A percentile compares a stretch with the other conserved stretches of the same genome.
These are phyloP conservation scores for Phaeosphaeriaceae sp. DNA, from an alignment of 2,329 filamentous ascomycete genomes.

Conservation along the genomic window DNA sequence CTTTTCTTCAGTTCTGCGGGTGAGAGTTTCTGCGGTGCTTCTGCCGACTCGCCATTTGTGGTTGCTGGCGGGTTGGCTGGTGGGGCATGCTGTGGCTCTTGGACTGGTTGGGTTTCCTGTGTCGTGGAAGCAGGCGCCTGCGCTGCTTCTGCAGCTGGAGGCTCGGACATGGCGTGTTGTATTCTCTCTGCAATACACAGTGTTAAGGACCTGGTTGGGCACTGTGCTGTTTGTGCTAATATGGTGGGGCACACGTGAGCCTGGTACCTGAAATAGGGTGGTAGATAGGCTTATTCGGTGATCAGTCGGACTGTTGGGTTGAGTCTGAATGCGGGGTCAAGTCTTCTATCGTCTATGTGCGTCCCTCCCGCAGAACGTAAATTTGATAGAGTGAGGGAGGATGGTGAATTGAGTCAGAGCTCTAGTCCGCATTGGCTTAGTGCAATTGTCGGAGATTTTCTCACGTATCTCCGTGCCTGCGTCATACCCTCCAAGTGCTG, in stretches of 20 bases:
- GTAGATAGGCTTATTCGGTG: neutral
- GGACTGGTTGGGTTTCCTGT: constrained; percentile 8
- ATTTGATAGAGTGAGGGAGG: constrained; percentile 17
- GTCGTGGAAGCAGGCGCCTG: constrained; percentile 17
- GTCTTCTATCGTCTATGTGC: neutral
- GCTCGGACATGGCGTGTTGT: constrained; percentile 34
- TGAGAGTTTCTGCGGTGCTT: constrained; percentile 64
- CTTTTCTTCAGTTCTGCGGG: constrained; percentile 85
- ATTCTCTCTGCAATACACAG: neutral
- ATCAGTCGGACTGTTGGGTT: neutral
- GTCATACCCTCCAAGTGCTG: neutral
- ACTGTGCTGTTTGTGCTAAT: constrained; percentile 7
- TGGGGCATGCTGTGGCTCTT: constrained; percentile 6
- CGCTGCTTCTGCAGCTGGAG: constrained; percentile 22
- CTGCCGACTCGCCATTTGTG: constrained; percentile 30
- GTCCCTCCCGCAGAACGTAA: constrained; percentile 9
- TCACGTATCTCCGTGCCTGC: constrained; percentile 7
- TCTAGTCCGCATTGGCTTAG: constrained; percentile 10
- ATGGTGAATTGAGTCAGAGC: constrained; percentile 27
- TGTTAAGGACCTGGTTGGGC: constrained; percentile 3
- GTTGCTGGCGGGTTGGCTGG: constrained; percentile 11
- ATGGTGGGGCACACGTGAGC: constrained; percentile 15
- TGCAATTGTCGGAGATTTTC: constrained; percentile 13
- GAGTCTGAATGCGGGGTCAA: neutral
- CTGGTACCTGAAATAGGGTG: neutral